Percentiles rank a stretch among this genome's conserved stretches.
These are phyloP conservation scores for Phytopythium litorale DNA, from an alignment of 352 stramenopile species.

Conservation along the genomic window DNA sequence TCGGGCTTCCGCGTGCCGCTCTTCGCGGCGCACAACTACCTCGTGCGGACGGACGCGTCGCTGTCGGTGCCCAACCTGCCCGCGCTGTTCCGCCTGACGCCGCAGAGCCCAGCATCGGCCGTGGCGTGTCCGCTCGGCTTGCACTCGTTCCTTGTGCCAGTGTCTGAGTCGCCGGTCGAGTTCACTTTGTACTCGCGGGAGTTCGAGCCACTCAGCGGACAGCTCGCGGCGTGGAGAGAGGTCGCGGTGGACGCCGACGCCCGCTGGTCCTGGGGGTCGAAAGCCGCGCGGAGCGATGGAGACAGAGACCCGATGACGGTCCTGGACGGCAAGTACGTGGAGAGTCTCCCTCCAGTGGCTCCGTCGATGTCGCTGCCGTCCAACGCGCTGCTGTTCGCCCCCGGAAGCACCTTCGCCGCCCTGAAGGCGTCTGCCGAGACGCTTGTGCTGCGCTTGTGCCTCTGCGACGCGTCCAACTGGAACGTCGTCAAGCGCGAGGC, in stretches of 20 bases:
- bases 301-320: constrained; percentile 7
- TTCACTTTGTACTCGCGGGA: constrained; percentile 26
- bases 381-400: constrained; percentile 46
- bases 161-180: constrained; percentile 8
- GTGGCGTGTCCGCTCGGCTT: constrained; percentile 56
- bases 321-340: constrained; percentile 18
- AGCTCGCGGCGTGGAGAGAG: constrained; percentile 14
- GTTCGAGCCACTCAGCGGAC: constrained; percentile 22
- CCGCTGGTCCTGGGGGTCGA: constrained; percentile 8
- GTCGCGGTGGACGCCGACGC: constrained; percentile 20
- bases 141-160: constrained; percentile 43
- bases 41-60: constrained; percentile 50
- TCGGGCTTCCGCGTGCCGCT: constrained; percentile 45
- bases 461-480: constrained; percentile 72
- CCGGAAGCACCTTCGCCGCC: constrained; percentile 30
- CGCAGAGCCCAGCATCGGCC: not conserved
- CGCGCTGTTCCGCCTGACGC: constrained; percentile 1
- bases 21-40: constrained; percentile 61
- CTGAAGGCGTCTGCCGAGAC: constrained; percentile 11
- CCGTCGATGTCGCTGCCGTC: constrained; percentile 7
- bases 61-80: constrained; percentile 25
- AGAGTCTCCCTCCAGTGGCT: constrained; percentile 15
- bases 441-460: constrained; percentile 60
- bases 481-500: constrained; percentile 59
- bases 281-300: not conserved